Evolutionary conservation across 1,284 basidiomycete genomes (phyloP), one percentile per base, ranked within the genome.

Genomic region (Phylloporus gajari): DNA sequence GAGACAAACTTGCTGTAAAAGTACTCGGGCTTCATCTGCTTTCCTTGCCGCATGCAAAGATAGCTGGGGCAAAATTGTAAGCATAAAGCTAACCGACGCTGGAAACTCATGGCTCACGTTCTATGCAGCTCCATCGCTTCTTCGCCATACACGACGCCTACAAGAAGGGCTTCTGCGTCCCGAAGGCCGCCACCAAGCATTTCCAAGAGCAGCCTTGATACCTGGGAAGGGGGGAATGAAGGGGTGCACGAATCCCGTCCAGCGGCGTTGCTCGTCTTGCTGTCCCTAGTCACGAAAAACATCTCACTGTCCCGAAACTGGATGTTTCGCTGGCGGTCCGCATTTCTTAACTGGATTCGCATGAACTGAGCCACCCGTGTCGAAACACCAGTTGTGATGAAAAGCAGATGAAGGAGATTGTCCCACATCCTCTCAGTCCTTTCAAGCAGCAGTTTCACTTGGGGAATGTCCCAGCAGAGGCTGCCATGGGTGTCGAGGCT

Each of bases 141-240:
- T 2, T 27, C 32, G 0, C 73, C 73, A 23, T 70, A 61, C 15
- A 68, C 19, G 8, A 72, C 6, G 2, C 73, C 68, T 0, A 65
- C 65, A 3, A 74, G 42, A 3, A 75, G 27, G 1, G 74, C 73
- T 42, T 74, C 42, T 0, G 74, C 17, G 32, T 74, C 74, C 60
- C 69, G 35, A 21, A 44, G 21, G 0, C 73, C 74, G 15, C 70
- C 23, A 0, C 73, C 65, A 11, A 74, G 23, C 25, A 74, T 30
- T 4, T 68, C 67, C 21, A 74, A n/a, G 1, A 74, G 27, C 7
- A 75, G 3, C 0, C 65, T 63, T 3, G 27, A 58, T 4, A 58
- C 53, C 27, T 58, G n/a, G 3, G 8, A 1, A 75, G 35, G 6
- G 56, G 67, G 40, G 35, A 74, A 64, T 2, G 70, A 53, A 5